phyloP scores from a whole-genome alignment of 148 eudicot genomes.

The Oxyria digyna region DNA sequence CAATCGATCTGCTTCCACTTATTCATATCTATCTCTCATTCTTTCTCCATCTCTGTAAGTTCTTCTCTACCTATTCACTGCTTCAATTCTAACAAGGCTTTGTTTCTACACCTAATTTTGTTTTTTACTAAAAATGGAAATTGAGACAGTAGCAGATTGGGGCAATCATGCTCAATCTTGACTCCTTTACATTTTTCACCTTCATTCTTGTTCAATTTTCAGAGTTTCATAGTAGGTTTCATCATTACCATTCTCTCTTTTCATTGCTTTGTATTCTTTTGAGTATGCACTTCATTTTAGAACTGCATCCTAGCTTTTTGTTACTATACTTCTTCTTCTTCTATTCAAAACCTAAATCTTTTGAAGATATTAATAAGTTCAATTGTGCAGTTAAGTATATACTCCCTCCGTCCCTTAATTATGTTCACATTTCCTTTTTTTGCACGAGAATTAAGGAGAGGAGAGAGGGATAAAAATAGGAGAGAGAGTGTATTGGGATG shows the following conservation, averaged over 20 bases:
- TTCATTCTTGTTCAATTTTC: not conserved
- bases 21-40: not conserved
- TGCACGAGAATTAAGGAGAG: too few relatives aligned
- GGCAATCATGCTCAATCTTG: constrained; percentile 9
- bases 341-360: not conserved
- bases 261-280: not conserved
- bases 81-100: too few relatives aligned
- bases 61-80: too few relatives aligned
- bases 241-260: constrained; percentile 4
- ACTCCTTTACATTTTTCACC: not conserved
- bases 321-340: not conserved
- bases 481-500: too few relatives aligned
- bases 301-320: too few relatives aligned
- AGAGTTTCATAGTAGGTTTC: not conserved
- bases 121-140: not conserved
- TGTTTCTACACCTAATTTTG: not conserved
- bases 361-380: not conserved
- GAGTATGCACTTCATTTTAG: not conserved
- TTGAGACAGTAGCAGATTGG: constrained; percentile 10
- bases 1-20: not conserved
- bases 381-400: too few relatives aligned
- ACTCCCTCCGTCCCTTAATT: too few relatives aligned
- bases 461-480: too few relatives aligned
- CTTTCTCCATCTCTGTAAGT: not conserved
- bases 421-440: too few relatives aligned